Evolutionary conservation across 1,139 yeast genomes (phyloP), one percentile per base, ranked within the genome.

Genomic region (Yamadazyma atmosphaerica): DNA sequence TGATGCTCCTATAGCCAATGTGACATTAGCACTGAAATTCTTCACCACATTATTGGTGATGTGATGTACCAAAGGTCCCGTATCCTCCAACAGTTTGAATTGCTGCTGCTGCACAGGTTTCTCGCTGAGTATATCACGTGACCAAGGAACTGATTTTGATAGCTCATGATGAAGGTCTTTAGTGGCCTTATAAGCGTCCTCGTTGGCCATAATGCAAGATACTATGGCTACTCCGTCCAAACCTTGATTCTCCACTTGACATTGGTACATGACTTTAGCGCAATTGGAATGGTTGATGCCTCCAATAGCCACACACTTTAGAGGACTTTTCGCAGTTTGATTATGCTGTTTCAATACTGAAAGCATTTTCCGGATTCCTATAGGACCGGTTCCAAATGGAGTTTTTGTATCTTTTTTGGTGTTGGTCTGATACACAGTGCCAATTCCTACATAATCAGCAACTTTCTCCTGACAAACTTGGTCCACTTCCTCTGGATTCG

Each of bases 21-120:
- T 81, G n/a, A 87, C 86, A 53, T 90, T 89, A 22, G 98, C 97
- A 46, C 89, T 83, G 55, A 87, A 81, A 55, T 87, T 84, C 55
- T 87, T 86, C 29, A 86, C 96, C n/a, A 90, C 97, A 40, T 77
- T 77, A 55, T 90, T 90, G 27, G 97, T 89, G 45, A 90, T 83
- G 51, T 89, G 96, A 55, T 90, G 97, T 4, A 87, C 81, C 51
- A 90, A 61, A 0, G 96, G 95, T 3, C 43, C 39, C 3, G 40
- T 17, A 10, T 34, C 9, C 12, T 23, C 33, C 10, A 43, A 25
- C 7, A 47, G 53, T 21, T 36, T 16, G n/a, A 33, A 16, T 37
- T 43, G 44, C 3, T 12, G 14, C 14, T 25, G n/a, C 10, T 15
- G n/a, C 7, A 12, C 12, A n/a, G 9, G 9, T 9, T 22, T 13